Evolutionary conservation across 2,329 filamentous ascomycete genomes (phyloP).

Genomic region (Verticillium dahliae): DNA sequence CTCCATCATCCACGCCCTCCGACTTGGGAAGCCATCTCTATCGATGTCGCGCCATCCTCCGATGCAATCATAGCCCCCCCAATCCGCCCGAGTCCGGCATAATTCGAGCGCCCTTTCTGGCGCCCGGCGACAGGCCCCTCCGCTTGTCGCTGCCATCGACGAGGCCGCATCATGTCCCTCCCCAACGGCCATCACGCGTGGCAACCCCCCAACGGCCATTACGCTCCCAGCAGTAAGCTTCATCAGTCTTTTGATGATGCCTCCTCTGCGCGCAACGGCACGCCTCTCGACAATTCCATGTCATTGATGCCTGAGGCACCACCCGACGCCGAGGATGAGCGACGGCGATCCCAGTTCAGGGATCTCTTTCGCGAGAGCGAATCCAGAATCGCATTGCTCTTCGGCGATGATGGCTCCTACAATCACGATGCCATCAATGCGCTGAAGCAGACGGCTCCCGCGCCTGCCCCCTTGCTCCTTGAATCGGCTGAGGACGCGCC

Average conservation of each 20-base stretch:
- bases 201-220: constrained; percentile 50
- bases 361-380: constrained; percentile 74
- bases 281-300: constrained; percentile 41
- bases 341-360: constrained; percentile 66
- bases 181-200: constrained; percentile 60
- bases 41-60: constrained; percentile 43
- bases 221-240: constrained; percentile 39
- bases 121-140: constrained; percentile 50
- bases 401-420: constrained; percentile 51
- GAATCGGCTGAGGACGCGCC: constrained; percentile 47
- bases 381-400: constrained; percentile 69
- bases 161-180: constrained; percentile 56
- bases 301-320: constrained; percentile 56
- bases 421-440: constrained; percentile 47
- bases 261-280: constrained; percentile 39
- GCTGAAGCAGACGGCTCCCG: constrained; percentile 47
- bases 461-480: constrained; percentile 27
- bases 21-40: constrained; percentile 40
- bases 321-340: constrained; percentile 59
- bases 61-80: constrained; percentile 41
- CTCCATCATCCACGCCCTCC: constrained; percentile 30
- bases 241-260: constrained; percentile 58
- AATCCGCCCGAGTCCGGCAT: constrained; percentile 38
- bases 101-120: constrained; percentile 44
- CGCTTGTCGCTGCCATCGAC: constrained; percentile 40